Evolutionary conservation across 257 asterid species (phyloP).

Genomic region (Leonotis leonurus): DNA sequence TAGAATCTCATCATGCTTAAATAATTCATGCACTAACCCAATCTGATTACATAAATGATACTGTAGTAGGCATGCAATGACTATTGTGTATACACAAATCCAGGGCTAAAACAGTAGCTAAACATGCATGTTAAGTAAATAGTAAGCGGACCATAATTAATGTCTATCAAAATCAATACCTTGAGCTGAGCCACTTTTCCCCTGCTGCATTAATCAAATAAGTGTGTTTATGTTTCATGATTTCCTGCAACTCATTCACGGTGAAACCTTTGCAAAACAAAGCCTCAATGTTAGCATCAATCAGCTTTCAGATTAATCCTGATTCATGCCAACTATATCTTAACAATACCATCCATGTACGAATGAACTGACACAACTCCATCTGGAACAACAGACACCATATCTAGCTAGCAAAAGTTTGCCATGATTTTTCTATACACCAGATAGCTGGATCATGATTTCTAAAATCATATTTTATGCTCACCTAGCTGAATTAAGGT

Average conservation of each 20-base stretch:
- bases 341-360: constrained; percentile 97
- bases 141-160: constrained; percentile 95
- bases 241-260: constrained; percentile 58
- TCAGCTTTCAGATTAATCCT: constrained; percentile 80
- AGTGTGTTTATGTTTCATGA: constrained; percentile 97
- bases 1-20: too few relatives aligned
- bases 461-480: constrained; percentile 92
- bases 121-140: too few relatives aligned
- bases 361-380: constrained; percentile 95
- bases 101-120: constrained; percentile 94
- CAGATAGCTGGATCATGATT: constrained; percentile 99
- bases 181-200: constrained; percentile 99
- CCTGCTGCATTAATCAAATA: constrained; percentile 49
- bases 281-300: background rate
- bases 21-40: too few relatives aligned
- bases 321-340: constrained; percentile 98
- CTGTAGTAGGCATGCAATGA: constrained; percentile 34
- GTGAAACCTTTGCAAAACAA: constrained; percentile 1
- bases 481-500: too few relatives aligned
- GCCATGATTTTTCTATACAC: constrained; percentile 94
- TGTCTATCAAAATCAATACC: constrained; percentile 99
- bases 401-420: constrained; percentile 92
- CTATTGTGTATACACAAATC: constrained; percentile 82
- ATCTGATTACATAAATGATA: too few relatives aligned
- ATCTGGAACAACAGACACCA: constrained; percentile 97